Evolutionary conservation across 371 early-diverging fungal species (phyloP), one percentile per base, ranked within the genome.

Genomic region (Haplosporangium sp.): DNA sequence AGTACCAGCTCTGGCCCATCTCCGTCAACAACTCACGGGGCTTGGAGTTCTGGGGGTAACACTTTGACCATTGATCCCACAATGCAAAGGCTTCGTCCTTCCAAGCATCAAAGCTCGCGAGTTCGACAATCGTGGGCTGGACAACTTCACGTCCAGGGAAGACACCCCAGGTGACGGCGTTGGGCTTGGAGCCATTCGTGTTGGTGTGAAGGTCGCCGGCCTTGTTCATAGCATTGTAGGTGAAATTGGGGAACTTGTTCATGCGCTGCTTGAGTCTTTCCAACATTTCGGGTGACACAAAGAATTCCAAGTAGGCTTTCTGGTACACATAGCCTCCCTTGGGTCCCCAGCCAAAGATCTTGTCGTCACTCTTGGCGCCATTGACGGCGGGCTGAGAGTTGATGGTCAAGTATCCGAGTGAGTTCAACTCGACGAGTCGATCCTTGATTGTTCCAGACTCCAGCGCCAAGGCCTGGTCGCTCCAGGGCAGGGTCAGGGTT

Each of bases 81-180:
- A 96, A 83, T 38, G 86, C 88, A 81, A 92, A 96, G 0, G 97
- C 97, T 67, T 98, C 98, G 40, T 91, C 88, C 81, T 89, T 80
- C 98, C 98, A 98, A 4, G 97, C 96, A 85, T 95, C 87, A 81
- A 98, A 98, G 55, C 92, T 91, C 58, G 85, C 85, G 43, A 89
- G 81, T 72, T 98, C 98, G 46, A 96, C 96, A 75, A 98, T 91
- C 12, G 98, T 98, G 37, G 97, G 97, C 80, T 98, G 98, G 47
- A 96, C 86, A 66, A 98, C 94, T 73, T 98, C 98, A 73, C 95
- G 95, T 45, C 95, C 96, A 10, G 97, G 96, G 92, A 98, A 97
- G 36, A 96, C 96, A 65, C 98, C 98, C 98, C 98, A 98, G 5
- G 98, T 96, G 21, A 98, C 95, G n/a, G 98, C 97, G 68, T 95